Base-by-base conservation (phyloP, 148 eudicot genomes). In the Diospyros kaki region DNA sequence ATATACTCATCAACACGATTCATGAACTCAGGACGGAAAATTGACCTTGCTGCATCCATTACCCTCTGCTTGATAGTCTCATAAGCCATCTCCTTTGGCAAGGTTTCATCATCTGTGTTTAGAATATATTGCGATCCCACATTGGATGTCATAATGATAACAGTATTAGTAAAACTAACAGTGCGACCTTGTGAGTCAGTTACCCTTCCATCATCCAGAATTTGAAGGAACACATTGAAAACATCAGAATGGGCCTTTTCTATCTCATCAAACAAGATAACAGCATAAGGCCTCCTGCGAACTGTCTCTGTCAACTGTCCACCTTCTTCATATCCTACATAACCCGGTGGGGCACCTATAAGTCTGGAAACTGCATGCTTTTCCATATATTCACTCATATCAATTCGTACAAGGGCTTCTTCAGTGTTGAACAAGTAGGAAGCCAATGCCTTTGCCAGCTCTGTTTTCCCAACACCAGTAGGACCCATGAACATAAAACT, bases 341-440 rank as follows among this genome's bases (percentile, higher is more conserved):
- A 93, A 70, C 98, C 96, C 44, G 98, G 98, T 45, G 97, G 98
- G 8, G 97, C 98, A 7, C 96, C 79, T 38, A 69, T 76, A 93
- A 93, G 73, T 72, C 98, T 82, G 9, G 98, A 93, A 17, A 93
- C 98, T 2, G 98, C 91, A 52, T 84, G 89, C 53, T 93, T 93
- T 62, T 91, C 98, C 98, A 93, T 93, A 78, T 93, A 93, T 73
- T 93, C 98, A 53, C 98, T 93, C 98, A 91, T 93, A 79, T 93
- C 98, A 44, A 91, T 93, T 68, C 98, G 76, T 52, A 93, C 98
- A 63, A 93, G 92, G 52, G 97, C 96, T 58, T 93, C 94, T 41
- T 91, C 98, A 6, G 98, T 93, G 80, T 93, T 91, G 74, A 93
- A 93, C 84, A 93, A 64, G 58, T 88, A 91, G 17, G 92, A 83